Base-by-base conservation (phyloP, 2,329 filamentous ascomycete species). In the Trichoderma koningiopsis region DNA sequence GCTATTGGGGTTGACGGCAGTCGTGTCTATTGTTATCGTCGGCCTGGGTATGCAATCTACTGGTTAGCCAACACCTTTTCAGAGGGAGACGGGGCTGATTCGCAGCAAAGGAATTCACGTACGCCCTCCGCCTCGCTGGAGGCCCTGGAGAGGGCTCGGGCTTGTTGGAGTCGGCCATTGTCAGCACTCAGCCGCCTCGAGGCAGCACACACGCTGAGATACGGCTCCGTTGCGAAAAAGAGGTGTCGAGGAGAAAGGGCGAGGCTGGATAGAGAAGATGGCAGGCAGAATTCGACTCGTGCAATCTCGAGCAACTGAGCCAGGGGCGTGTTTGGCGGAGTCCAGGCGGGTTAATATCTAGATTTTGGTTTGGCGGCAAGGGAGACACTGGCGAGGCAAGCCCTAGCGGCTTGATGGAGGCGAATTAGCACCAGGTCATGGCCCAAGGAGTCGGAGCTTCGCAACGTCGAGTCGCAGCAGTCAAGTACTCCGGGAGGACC, bases 11-110 rank as follows among this genome's bases (percentile, higher is more conserved):
- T 75, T 77, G 70, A 78, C 77, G 70, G 80, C 83, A 10, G 84
- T 82, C 14, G 85, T 86, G 72, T 87, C 84, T 65, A 87, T 86
- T 63, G 83, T 87, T 70, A 87, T 87, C 65, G 85, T 86, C 43
- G 85, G 85, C 53, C 85, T 87, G 70, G 86, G 71, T 49, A 70
- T 56, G 55, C 53, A 59, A 24, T 33, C 16, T 55, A 24, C 27
- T 13, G 56, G 69, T 71, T 63, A 72, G 70, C 59, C 31, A 59
- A 55, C 35, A 27, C 35, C 22, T 37, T 43, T 55, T 35, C n/a
- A 8, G 27, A 53, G 35, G 35, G 52, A 52, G 57, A 49, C 59
- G 64, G 40, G 67, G 62, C 49, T 37, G 33, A 43, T 57, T 52
- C 37, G 4, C 40, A 35, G 4, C 31, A 35, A 37, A 35, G 33